Base-by-base conservation (phyloP, 805 yeast genomes). In the Candida dajiaensis region DNA sequence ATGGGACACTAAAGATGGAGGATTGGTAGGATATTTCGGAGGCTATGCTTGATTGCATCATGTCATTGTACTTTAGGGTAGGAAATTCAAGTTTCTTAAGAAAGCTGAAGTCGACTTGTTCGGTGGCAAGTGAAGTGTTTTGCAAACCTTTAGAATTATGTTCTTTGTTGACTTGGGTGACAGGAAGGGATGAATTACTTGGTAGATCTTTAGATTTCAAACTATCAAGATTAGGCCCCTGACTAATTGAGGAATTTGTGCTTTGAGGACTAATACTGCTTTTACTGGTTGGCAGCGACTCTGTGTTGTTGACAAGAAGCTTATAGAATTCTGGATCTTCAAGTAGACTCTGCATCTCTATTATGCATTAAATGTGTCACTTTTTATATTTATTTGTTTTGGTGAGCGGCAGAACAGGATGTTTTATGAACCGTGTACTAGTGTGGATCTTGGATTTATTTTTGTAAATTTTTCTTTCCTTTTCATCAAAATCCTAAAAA, bases 241-340 rank as follows among this genome's bases (percentile, higher is more conserved):
- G 25, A 28, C 20, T n/a, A 26, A 23, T 16, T 19, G 42, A 18
- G 11, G 42, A 15, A 16, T 16, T 22, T 22, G 12, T 25, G 13
- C 33, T 26, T 22, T 25, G 29, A 47, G 42, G 47, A 25, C 28
- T 25, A 40, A 15, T 46, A 38, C 8, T 46, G 40, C 11, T 46
- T 35, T 18, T 37, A 39, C 22, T 37, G 20, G 12, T 28, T 11
- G 43, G 19, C 4, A 43, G 31, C 2, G 53, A 46, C 18, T 54
- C 53, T 10, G 45, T 42, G 35, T 57, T 55, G 29, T 51, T 55
- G n/a, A 51, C 44, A 19, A 57, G 40, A 13, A 57, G 46, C 15
- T 46, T 47, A 45, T 56, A 56, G 36, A 57, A 57, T 13, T 52
- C 53, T 2, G 60, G 57, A 38, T 57, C 62, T 13, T 54, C 55